These are phyloP conservation scores for Ustilago nuda DNA, from an alignment of 1,284 basidiomycete species.

Conservation along the genomic window DNA sequence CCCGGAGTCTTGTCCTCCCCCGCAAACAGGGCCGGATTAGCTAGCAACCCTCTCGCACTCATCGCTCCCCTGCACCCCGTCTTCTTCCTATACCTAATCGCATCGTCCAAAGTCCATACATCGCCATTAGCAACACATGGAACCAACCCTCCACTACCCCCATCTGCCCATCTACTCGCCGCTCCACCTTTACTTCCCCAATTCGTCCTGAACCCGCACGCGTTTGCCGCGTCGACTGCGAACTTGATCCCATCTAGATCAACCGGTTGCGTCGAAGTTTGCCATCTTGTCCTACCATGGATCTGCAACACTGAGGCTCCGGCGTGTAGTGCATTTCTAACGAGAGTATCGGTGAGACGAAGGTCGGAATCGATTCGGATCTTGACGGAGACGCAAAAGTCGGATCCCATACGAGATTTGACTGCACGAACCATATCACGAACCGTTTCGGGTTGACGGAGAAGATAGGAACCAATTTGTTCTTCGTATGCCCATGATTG, in stretches of 20 bases:
- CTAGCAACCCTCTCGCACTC: constrained; percentile 75
- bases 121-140: constrained; percentile 75
- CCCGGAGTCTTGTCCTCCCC: constrained; percentile 73
- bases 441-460: constrained; percentile 74
- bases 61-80: constrained; percentile 74
- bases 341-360: constrained; percentile 72
- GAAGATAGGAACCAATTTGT: constrained; percentile 74
- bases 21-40: constrained; percentile 75
- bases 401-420: constrained; percentile 73
- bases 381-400: constrained; percentile 75
- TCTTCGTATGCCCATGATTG: constrained; percentile 70
- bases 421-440: constrained; percentile 73
- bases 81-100: constrained; percentile 70
- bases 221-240: constrained; percentile 72
- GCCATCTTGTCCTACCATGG: constrained; percentile 75
- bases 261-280: constrained; percentile 73
- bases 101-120: constrained; percentile 73
- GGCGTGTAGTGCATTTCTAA: constrained; percentile 72
- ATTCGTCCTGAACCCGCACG: constrained; percentile 52
- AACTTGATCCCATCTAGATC: constrained; percentile 73
- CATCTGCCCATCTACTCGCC: constrained; percentile 47
- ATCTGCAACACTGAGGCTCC: constrained; percentile 73
- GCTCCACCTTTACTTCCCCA: constrained; percentile 49
- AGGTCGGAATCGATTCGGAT: constrained; percentile 74
- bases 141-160: constrained; percentile 70